Evolutionary conservation across 495 filamentous ascomycete species (phyloP).

Genomic region (Tuber umbilicatum): DNA sequence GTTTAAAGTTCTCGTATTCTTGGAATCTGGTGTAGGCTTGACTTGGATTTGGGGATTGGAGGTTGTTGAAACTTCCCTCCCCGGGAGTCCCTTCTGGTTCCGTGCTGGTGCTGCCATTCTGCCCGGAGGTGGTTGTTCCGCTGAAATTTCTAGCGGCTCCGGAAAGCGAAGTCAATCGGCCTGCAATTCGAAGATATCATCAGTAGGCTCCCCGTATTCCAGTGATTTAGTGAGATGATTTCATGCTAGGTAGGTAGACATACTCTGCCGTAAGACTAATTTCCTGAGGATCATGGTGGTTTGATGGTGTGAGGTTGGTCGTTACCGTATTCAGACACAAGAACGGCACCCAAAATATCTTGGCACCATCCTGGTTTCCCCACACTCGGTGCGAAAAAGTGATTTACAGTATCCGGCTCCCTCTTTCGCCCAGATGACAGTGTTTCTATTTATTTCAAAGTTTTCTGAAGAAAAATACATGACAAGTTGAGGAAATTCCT

Average conservation of each 20-base stretch:
- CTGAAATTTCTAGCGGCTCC: slow-evolving; percentile 8
- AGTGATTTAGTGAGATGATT: neutral
- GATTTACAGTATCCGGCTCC: neutral
- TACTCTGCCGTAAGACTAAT: slow-evolving; percentile 25
- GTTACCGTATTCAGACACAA: neutral
- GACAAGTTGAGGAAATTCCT: neutral
- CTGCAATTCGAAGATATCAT: slow-evolving; percentile 14
- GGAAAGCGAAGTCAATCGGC: slow-evolving; percentile 18
- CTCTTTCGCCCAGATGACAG: neutral
- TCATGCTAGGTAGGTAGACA: slow-evolving; percentile 11
- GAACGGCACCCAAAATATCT: neutral
- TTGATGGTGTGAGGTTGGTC: neutral
- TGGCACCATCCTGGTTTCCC: neutral
- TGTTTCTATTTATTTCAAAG: neutral
- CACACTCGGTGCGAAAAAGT: neutral
- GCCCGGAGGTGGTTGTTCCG: slow-evolving; percentile 8
- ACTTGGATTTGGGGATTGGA: neutral
- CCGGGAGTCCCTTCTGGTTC: slow-evolving; percentile 1
- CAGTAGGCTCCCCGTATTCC: slow-evolving; percentile 4
- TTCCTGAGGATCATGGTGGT: slow-evolving; percentile 33
- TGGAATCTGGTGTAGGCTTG: slow-evolving; percentile 23
- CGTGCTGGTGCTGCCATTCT: slow-evolving; percentile 10
- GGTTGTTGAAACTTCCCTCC: neutral
- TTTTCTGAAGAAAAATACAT: neutral
- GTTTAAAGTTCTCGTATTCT: slow-evolving; percentile 32